Evolutionary conservation across 257 asterid genomes (phyloP), one percentile per base, ranked within the genome.

Genomic region (Solanum microdontum): DNA sequence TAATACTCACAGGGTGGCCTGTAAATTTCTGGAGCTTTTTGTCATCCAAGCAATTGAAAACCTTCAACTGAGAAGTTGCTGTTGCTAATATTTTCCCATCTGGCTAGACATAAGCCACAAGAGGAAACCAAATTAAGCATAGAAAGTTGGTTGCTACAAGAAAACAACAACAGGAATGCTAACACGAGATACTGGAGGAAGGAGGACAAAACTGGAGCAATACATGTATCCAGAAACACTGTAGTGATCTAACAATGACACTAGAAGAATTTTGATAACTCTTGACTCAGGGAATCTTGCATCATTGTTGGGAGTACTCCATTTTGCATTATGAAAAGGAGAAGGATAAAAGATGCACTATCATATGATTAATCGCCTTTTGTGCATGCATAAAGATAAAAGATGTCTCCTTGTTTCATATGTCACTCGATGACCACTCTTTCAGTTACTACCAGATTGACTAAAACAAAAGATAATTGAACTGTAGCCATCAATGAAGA

Each of bases 1-100:
- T 33, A 90, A 88, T 76, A 91, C 98, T 93, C 90, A 97, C 99
- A 23, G 99, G 98, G 89, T 97, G 99, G 88, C 99, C 99, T 23
- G 98, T 93, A 91, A 95, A 97, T 87, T 93, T 97, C 88, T 94
- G 98, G 89, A 97, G 87, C 92, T 92, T 97, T 93, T 93, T 94
- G 87, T 91, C 94, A 84, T 91, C 93, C 45, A 91, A 85, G 79
- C 90, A 91, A 89, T 92, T 92, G 92, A 94, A 90, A 84, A 97
- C 89, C 93, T 94, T 97, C 90, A 97, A 68, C 87, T 94, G 96
- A 90, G 94, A 94, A 15, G 95, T 93, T 6, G 98, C 99, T 73
- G 98, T 91, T 77, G 98, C 98, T 90, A 95, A 75, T 91, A 86
- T 87, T 82, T 90, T 94, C 90, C 99, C 99, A 92, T 95, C 99